phyloP scores from a whole-genome alignment of 164 flowering plant species.

The Litsea cubeba region DNA sequence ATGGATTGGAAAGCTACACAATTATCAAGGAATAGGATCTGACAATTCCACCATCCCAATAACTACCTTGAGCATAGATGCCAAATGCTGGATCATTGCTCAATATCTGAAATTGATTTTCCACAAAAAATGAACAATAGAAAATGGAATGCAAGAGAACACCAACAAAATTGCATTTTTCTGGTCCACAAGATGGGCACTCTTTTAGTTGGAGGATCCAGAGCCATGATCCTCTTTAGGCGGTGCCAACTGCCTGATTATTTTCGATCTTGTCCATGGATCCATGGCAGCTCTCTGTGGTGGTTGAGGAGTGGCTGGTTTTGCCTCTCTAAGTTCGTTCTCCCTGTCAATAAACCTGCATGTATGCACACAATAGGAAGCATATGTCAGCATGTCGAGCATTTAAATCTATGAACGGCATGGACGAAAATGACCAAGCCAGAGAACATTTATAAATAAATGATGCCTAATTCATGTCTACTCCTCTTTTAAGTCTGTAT shows the following conservation, averaged over 20 bases:
- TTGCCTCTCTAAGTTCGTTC: slow-evolving; percentile 88
- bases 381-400: not conserved
- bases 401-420: not conserved
- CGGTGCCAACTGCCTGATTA: slow-evolving; percentile 63
- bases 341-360: slow-evolving; percentile 91
- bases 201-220: not conserved
- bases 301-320: slow-evolving; percentile 81
- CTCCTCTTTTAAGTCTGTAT: not conserved
- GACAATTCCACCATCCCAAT: no score
- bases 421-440: not conserved
- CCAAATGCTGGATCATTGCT: not conserved
- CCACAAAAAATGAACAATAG: not conserved
- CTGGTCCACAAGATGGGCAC: not conserved
- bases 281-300: slow-evolving; percentile 65
- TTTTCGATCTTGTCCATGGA: slow-evolving; percentile 83
- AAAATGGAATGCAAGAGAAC: not conserved
- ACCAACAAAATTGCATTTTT: not conserved
- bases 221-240: slow-evolving; percentile 47
- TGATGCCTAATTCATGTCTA: not conserved
- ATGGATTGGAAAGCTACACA: no score
- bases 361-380: not conserved
- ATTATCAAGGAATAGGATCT: no score
- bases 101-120: not conserved
- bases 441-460: not conserved
- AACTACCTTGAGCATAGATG: not conserved